phyloP scores from a whole-genome alignment of 371 early-diverging fungal species.

The Mucor irregularis region DNA sequence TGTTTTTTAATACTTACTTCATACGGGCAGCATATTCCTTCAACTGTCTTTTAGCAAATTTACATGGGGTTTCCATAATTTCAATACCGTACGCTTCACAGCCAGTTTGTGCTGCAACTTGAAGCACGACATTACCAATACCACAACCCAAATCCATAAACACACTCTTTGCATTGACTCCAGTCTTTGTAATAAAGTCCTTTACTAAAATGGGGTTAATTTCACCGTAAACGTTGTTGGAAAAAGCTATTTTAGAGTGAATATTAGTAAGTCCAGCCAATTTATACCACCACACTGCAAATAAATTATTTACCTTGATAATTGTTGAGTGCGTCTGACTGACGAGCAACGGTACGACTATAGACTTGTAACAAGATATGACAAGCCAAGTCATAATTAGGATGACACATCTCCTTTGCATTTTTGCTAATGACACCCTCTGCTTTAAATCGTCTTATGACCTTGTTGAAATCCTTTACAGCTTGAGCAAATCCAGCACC shows the following conservation, averaged over 20 bases:
- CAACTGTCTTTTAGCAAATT: slow-evolving; percentile 76
- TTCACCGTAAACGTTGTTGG: slow-evolving; percentile 96
- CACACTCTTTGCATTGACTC: slow-evolving; percentile 61
- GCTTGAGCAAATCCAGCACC: slow-evolving; percentile 70
- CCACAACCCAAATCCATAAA: slow-evolving; percentile 96
- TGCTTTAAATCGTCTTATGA: slow-evolving; percentile 47
- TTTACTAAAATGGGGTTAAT: slow-evolving; percentile 82
- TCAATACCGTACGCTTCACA: slow-evolving; percentile 90
- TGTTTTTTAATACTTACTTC: slow-evolving; percentile 68
- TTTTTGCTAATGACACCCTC: slow-evolving; percentile 38
- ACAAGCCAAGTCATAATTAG: slow-evolving; percentile 70
- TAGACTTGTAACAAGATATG: slow-evolving; percentile 90
- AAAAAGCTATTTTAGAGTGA: slow-evolving; percentile 71
- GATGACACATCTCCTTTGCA: slow-evolving; percentile 45
- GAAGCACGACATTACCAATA: slow-evolving; percentile 95
- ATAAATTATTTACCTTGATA: slow-evolving; percentile 71
- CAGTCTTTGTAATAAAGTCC: slow-evolving; percentile 79
- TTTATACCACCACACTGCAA: no score
- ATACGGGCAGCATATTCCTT: slow-evolving; percentile 85
- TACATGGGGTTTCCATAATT: slow-evolving; percentile 87
- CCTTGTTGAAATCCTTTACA: slow-evolving; percentile 71
- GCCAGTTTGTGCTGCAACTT: slow-evolving; percentile 88
- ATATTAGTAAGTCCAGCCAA: no score
- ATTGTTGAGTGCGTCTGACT: slow-evolving; percentile 77
- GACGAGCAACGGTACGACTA: slow-evolving; percentile 83